A percentile compares a stretch with the other conserved stretches of the same genome.
Evolutionary conservation across 2,329 filamentous ascomycete genomes (phyloP).

Genomic region (Aspergillus tubingensis): DNA sequence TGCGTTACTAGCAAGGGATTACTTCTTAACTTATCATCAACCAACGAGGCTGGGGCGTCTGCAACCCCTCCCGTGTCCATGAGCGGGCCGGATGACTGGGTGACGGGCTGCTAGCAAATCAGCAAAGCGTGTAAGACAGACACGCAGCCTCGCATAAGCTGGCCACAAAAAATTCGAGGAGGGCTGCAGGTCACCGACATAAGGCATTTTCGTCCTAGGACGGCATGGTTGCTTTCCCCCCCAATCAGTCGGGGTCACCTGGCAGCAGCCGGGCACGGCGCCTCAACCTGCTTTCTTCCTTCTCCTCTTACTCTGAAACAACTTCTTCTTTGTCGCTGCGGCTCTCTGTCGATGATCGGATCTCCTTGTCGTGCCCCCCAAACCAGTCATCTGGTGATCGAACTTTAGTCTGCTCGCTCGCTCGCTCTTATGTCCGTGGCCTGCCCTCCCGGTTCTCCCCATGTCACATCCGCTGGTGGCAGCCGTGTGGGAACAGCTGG

Average conservation of each 20-base stretch:
- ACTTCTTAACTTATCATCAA: background rate
- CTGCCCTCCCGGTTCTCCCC: slow-evolving; percentile 14
- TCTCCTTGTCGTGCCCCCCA: background rate
- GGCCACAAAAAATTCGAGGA: slow-evolving; percentile 8
- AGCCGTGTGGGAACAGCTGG: slow-evolving; percentile 39
- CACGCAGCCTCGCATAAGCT: slow-evolving; percentile 27
- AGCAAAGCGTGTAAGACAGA: slow-evolving; percentile 21
- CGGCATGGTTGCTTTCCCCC: background rate
- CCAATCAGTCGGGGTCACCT: slow-evolving; percentile 9
- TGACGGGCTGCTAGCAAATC: background rate
- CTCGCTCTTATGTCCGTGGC: slow-evolving; percentile 19
- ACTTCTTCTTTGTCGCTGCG: background rate
- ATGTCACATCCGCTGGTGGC: slow-evolving; percentile 38
- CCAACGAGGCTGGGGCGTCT: slow-evolving; percentile 7
- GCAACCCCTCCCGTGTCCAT: slow-evolving; percentile 5
- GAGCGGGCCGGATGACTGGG: slow-evolving; percentile 6
- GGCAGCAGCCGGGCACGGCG: slow-evolving; percentile 1
- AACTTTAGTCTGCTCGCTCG: background rate
- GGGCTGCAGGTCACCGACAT: slow-evolving; percentile 7
- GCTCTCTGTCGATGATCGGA: slow-evolving; percentile 2
- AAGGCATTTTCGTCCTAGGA: slow-evolving; percentile 6
- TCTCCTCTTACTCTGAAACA: background rate
- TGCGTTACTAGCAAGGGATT: background rate
- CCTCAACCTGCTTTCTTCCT: slow-evolving; percentile 1
- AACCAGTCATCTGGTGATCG: background rate